phyloP scores from a whole-genome alignment of 192 early-diverging fungal species.

The Entomortierella lignicola region DNA sequence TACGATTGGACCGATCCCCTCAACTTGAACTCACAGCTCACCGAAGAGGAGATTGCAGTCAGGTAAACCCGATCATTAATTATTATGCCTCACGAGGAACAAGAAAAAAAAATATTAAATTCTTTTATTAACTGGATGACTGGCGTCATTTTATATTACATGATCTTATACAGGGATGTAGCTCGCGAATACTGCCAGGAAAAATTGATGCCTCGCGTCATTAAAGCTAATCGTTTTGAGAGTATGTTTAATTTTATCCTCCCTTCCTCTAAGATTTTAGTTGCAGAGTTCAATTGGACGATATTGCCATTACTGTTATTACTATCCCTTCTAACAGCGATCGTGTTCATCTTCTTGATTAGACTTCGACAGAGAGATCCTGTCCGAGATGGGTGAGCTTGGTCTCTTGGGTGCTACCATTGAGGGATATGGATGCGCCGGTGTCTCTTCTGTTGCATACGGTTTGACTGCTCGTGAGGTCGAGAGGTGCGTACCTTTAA shows the following conservation, averaged over 20 bases:
- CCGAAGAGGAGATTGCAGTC: conserved; percentile 88
- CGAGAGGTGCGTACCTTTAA: conserved; percentile 67
- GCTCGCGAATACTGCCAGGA: conserved; percentile 90
- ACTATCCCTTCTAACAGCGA: too few species aligned
- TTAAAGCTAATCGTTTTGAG: conserved; percentile 88
- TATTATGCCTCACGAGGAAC: too few species aligned
- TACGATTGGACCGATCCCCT: conserved; percentile 91
- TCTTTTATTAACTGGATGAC: too few species aligned
- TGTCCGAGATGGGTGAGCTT: conserved; percentile 93
- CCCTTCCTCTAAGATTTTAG: too few species aligned
- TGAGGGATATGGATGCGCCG: conserved; percentile 96
- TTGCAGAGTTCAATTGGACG: too few species aligned
- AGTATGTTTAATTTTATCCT: conserved; percentile 57
- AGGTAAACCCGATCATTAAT: too few species aligned
- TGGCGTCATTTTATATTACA: too few species aligned
- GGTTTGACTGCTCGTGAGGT: conserved; percentile 97
- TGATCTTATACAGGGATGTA: conserved; percentile 70
- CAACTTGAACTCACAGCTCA: conserved; percentile 84
- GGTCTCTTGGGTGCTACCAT: conserved; percentile 96
- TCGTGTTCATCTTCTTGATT: conserved; percentile 6
- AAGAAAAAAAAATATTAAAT: too few species aligned
- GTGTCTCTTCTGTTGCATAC: conserved; percentile 97
- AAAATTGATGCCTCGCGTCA: conserved; percentile 87
- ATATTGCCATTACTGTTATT: too few species aligned
- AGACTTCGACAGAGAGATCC: conserved; percentile 91